Evolutionary conservation across 2,329 filamentous ascomycete genomes (phyloP).

Genomic region (Cladophialophora chaetospira): DNA sequence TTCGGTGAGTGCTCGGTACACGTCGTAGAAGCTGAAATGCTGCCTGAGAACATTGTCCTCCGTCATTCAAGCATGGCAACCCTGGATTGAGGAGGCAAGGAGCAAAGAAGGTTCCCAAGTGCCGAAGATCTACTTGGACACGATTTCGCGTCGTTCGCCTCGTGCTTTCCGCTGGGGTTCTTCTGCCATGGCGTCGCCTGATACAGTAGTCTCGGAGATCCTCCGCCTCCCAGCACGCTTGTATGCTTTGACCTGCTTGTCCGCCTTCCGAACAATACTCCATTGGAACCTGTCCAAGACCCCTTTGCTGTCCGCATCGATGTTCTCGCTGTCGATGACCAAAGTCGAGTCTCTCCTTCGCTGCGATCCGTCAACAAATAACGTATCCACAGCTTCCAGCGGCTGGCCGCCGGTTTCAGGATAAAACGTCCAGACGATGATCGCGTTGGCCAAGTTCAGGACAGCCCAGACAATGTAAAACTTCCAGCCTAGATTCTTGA

Average conservation of each 20-base stretch:
- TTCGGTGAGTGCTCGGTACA: too few relatives aligned
- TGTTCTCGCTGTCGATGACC: background rate
- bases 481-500: constrained; percentile 50
- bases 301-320: background rate
- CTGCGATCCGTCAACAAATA: constrained; percentile 36
- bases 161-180: background rate
- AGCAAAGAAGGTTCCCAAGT: too few relatives aligned
- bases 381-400: constrained; percentile 63
- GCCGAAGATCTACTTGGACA: background rate
- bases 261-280: constrained; percentile 13
- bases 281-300: constrained; percentile 7
- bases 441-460: constrained; percentile 4
- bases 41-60: too few relatives aligned
- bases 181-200: background rate
- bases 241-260: constrained; percentile 11
- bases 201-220: background rate
- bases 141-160: background rate
- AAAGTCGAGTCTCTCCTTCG: constrained; percentile 1
- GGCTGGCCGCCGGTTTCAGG: constrained; percentile 63
- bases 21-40: background rate
- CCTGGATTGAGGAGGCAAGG: too few relatives aligned
- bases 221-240: background rate
- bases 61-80: too few relatives aligned
- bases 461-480: constrained; percentile 55
- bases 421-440: constrained; percentile 17